Base-by-base conservation (phyloP, 1,284 basidiomycete species). In the Cutaneotrichosporon cavernicola region DNA sequence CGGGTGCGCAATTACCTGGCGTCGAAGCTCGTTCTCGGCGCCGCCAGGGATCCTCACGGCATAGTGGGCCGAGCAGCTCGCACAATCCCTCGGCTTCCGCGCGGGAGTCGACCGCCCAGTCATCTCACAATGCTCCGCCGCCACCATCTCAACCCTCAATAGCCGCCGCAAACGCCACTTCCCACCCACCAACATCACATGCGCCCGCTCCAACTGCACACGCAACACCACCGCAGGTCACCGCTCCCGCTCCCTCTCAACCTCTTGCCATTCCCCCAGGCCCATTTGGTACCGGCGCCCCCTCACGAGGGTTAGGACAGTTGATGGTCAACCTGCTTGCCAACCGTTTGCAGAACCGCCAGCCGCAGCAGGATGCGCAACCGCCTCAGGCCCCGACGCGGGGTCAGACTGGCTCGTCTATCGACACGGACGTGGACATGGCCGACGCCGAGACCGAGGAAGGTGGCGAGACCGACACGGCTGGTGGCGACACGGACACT, bases 1-100 rank as follows among this genome's bases (percentile, higher is more conserved):
- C 67, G 10, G 74, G 73, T 13, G 30, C 30, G 10, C 72, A 73
- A 2, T 87, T 73, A 60, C 88, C 71, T 21, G 75, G 71, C 31
- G 70, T 62, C 43, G 73, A 60, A 16, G 34, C 32, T 13, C 34
- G 47, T 11, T 6, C 47, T 50, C 58, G 58, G 7, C 46, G 57
- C 16, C 57, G 57, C 30, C 57, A 58, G 30, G 57, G 55, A 38
- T 56, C 55, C 0, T 56, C 55, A 26, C 55, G 55, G 36, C 38
- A 56, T 16, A 18, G 26, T 16, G 34, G n/a, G 9, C 16, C 55
- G 4, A 56, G 36, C 55, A 26, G n/a, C 30, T n/a, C 18, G 14
- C 10, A 52, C 31, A 50, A 50, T 22, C 26, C 9, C 13, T 50
- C 49, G 22, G 26, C 51, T 11, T 6, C 36, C 7, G 18, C 55